Conservation (phyloP, 495 filamentous ascomycete species). For the Penicillium soppii region DNA sequence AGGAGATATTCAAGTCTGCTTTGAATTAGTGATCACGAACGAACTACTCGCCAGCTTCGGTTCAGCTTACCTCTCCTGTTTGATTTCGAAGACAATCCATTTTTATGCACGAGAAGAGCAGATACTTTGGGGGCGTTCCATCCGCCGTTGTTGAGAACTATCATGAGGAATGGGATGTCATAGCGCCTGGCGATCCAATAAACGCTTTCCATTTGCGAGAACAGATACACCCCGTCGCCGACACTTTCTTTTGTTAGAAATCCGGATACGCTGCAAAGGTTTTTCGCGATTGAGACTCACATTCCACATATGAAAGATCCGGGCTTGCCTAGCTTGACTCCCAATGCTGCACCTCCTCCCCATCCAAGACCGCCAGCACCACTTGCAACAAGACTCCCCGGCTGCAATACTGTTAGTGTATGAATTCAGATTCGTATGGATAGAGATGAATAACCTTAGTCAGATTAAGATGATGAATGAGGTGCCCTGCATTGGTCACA, state of each 20-base stretch:
- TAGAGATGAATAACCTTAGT: constrained; percentile 3
- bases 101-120: constrained; percentile 70
- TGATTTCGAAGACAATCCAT: constrained; percentile 44
- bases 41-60: not conserved
- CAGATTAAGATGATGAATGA: constrained; percentile 61
- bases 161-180: constrained; percentile 81
- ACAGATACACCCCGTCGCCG: constrained; percentile 84
- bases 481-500: constrained; percentile 73
- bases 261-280: not conserved
- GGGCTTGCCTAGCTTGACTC: constrained; percentile 71
- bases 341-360: constrained; percentile 79
- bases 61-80: constrained; percentile 15
- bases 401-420: constrained; percentile 7
- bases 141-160: constrained; percentile 81
- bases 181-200: constrained; percentile 89
- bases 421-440: not conserved
- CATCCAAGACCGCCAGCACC: constrained; percentile 91
- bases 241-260: constrained; percentile 41
- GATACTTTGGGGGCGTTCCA: constrained; percentile 78
- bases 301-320: constrained; percentile 22
- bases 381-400: constrained; percentile 33
- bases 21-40: constrained; percentile 22
- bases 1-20: constrained; percentile 68
- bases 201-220: constrained; percentile 77
- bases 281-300: constrained; percentile 3